Base-by-base conservation (phyloP, 345 rosid species). In the Citrus inodora region DNA sequence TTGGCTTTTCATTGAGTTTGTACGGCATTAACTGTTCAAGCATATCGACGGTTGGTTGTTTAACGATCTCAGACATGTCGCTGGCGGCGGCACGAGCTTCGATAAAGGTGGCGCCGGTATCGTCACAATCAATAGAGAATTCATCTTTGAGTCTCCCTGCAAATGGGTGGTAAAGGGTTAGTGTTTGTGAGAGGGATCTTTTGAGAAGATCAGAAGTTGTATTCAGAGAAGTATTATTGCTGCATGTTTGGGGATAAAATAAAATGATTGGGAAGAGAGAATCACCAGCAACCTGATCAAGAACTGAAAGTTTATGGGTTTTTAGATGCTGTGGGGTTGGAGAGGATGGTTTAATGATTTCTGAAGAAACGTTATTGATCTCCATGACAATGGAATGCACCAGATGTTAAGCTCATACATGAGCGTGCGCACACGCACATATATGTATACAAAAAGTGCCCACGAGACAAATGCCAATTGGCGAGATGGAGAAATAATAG, bases 301-400 rank as follows among this genome's bases (percentile, higher is more conserved):
- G 75, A 27, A 79, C 72, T 25, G 85, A 85, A 56, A 87, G 86
- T 5, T 72, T 81, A 73, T 79, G 72, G 55, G 5, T 68, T 70
- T 75, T 64, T 3, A 74, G 85, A 60, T 74, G 70, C 5, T 24
- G 17, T 35, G 87, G 86, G 14, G 85, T 81, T 72, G 86, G 80
- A 51, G 84, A 76, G 19, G 78, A 79, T 61, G 87, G 87, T 67
- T 76, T 83, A 61, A 83, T 83, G 65, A 59, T 48, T 53, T 83
- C 81, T 71, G 42, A 74, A 9, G 86, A 81, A 61, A 55, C 70
- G 70, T 79, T 77, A 14, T 73, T 13, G 10, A 84, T 72, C 65
- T 75, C 65, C 83, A 42, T 42, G 48, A 10, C 48, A 42, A 42
- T 11, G 48, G 48, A 42, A 42, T 42, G 48, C 48, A 42, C 14